Evolutionary conservation across 371 early-diverging fungal genomes (phyloP), one percentile per base, ranked within the genome.

Genomic region (Rhizopus microsporus): DNA sequence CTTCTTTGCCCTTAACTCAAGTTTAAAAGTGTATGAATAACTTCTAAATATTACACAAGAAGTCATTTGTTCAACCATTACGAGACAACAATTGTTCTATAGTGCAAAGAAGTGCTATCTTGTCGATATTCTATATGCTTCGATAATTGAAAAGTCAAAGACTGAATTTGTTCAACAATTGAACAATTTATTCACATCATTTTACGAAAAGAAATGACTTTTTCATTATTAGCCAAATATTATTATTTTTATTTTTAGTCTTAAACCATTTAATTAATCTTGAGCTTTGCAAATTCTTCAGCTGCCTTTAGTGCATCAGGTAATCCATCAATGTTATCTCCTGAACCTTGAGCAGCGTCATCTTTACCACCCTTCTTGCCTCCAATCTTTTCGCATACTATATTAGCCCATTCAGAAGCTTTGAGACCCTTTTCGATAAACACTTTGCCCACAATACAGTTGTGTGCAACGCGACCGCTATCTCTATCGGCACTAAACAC

Each of bases 361-460:
- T 88, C 90, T 63, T 90, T 91, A 63, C 94, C 94, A 44, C 94
- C 94, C 68, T 86, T 88, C 78, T 95, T 95, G 56, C 97, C 98
- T 30, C 92, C 94, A 38, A 97, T 81, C 32, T 84, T 80, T 54
- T 86, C 80, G 40, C 88, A 73, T 7, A 97, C 94, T 16, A 85
- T 86, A 9, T 75, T 76, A 45, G 94, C 94, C 98, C 97, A 98
- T 35, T 90, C 92, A 29, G 78, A 84, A 16, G 97, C 98, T 80
- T 89, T 92, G 50, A 98, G 75, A 3, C 88, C 94, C 80, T 80
- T 84, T 59, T 71, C 68, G 32, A 85, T 73, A 16, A 82, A 67
- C 37, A 43, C 57, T 59, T 91, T 89, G 65, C 89, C 83, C 12
- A 95, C 95, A 54, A 93, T 82, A 65, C 94, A 93, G 71, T 85